Base-by-base conservation (phyloP, 2,329 filamentous ascomycete species). In the Aspergillus terreus region DNA sequence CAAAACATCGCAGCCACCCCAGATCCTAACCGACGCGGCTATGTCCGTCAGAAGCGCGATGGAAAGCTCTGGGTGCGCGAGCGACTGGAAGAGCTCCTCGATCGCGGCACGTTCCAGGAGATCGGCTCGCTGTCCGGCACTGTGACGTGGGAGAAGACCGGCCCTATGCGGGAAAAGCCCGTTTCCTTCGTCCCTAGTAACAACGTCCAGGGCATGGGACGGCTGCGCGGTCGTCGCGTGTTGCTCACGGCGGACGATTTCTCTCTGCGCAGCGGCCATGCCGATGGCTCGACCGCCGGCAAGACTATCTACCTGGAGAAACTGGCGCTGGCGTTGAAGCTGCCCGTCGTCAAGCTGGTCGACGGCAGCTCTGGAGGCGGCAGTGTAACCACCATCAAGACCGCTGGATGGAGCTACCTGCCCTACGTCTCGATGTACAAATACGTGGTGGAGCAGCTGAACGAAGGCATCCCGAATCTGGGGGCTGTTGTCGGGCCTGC, bases 21-120 rank as follows among this genome's bases (percentile, higher is more conserved):
- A 2, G 73, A 83, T 47, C 64, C 73, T 0, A 76, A 69, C 6
- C 78, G 78, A 50, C 72, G 78, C 54, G 83, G 83, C 21, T 86
- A 85, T 56, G 66, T 81, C n/a, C 77, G 81, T 4, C 83, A 86
- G 62, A 84, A 83, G 57, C 74, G 82, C 65, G 77, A 81, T 3
- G 83, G 83, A 1, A 86, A 86, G 64, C 73, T 86, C 15, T 85
- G 82, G 82, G 82, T 85, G 0, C 77, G 82, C 19, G 82, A 86
- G 59, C 73, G 83, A 2, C 79, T 86, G 15, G 73, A 80, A 4
- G 70, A 77, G 30, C 70, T 86, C n/a, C 72, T 86, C 10, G 82
- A 86, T 51, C 58, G 69, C 2, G 77, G 73, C 2, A 79, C 73
- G 21, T 84, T 85, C 56, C 71, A 74, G 15, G 83, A 86, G 65